Evolutionary conservation across 1,284 basidiomycete species (phyloP).

Genomic region (Mycosarcoma mackinlayi): DNA sequence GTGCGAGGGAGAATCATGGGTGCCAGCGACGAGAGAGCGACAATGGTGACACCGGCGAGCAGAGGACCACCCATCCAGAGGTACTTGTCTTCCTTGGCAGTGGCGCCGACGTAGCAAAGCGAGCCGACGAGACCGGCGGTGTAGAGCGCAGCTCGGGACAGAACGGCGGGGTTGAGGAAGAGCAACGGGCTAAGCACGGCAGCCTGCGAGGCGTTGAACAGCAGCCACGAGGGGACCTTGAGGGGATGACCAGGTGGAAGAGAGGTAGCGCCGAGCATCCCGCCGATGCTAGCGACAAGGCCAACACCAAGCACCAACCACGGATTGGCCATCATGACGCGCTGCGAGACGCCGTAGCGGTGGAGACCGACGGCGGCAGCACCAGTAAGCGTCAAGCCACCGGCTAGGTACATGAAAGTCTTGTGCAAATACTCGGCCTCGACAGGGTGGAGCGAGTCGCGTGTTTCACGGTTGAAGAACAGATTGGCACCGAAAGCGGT

Average conservation of each 20-base stretch:
- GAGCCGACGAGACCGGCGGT: conserved; percentile 83
- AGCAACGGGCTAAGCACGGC: conserved; percentile 77
- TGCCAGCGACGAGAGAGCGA: conserved; percentile 84
- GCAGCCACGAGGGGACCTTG: conserved; percentile 70
- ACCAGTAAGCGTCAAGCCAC: conserved; percentile 81
- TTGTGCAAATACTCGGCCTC: conserved; percentile 75
- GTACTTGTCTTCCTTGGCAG: conserved; percentile 85
- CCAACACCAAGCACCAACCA: conserved; percentile 86
- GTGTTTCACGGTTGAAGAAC: conserved; percentile 66
- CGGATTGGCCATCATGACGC: conserved; percentile 84
- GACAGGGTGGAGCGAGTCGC: conserved; percentile 53
- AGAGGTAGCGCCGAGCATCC: conserved; percentile 68
- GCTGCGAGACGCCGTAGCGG: conserved; percentile 78
- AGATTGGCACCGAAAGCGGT: conserved; percentile 64
- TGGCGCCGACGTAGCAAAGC: conserved; percentile 87
- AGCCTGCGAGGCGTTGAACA: conserved; percentile 86
- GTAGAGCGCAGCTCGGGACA: conserved; percentile 89
- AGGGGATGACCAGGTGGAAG: conserved; percentile 61
- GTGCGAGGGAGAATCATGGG: conserved; percentile 84
- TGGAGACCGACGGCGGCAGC: conserved; percentile 82
- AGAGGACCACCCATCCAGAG: conserved; percentile 78
- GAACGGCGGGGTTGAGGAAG: conserved; percentile 84
- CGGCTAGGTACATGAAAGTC: conserved; percentile 86
- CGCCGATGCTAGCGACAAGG: conserved; percentile 73
- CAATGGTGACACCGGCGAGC: conserved; percentile 82